phyloP scores from a whole-genome alignment of 805 yeast genomes.

The Kuraishia floccosa region DNA sequence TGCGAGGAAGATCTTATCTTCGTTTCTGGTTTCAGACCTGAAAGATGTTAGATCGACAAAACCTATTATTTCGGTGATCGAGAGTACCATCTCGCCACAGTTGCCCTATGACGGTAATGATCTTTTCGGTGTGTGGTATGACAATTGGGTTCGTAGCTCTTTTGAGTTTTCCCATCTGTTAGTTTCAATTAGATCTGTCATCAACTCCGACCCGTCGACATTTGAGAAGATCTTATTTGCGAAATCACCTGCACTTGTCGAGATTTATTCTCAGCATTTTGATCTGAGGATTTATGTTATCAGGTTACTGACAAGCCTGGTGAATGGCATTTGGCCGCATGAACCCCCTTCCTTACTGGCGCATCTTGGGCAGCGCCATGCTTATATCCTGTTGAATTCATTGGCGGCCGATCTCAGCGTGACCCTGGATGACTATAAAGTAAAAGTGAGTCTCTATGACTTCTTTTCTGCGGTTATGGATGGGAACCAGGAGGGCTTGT shows the following conservation, averaged over 20 bases:
- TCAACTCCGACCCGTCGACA: constrained; percentile 40
- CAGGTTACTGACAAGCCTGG: constrained; percentile 43
- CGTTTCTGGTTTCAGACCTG: constrained; percentile 42
- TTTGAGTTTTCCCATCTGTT: constrained; percentile 47
- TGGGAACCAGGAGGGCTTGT: constrained; percentile 69
- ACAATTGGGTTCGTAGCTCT: constrained; percentile 35
- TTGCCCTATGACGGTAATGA: constrained; percentile 27
- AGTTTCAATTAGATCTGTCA: constrained; percentile 42
- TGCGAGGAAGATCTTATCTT: constrained; percentile 35
- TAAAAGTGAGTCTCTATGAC: constrained; percentile 45
- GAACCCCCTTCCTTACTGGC: constrained; percentile 75
- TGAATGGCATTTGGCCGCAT: constrained; percentile 41
- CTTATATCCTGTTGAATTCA: constrained; percentile 48
- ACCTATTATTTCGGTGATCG: constrained; percentile 42
- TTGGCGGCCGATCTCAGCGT: constrained; percentile 50
- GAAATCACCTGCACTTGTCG: constrained; percentile 28
- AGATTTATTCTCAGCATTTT: constrained; percentile 23
- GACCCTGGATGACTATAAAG: constrained; percentile 37
- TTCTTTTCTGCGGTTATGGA: constrained; percentile 60
- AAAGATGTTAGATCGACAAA: constrained; percentile 40
- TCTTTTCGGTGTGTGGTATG: constrained; percentile 32
- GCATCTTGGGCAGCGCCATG: constrained; percentile 57
- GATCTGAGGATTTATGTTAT: constrained; percentile 41
- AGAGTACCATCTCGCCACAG: constrained; percentile 26
- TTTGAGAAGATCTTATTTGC: constrained; percentile 54